Conservation (phyloP, 306 rosid species). For the Herpetospermum pedunculosum region DNA sequence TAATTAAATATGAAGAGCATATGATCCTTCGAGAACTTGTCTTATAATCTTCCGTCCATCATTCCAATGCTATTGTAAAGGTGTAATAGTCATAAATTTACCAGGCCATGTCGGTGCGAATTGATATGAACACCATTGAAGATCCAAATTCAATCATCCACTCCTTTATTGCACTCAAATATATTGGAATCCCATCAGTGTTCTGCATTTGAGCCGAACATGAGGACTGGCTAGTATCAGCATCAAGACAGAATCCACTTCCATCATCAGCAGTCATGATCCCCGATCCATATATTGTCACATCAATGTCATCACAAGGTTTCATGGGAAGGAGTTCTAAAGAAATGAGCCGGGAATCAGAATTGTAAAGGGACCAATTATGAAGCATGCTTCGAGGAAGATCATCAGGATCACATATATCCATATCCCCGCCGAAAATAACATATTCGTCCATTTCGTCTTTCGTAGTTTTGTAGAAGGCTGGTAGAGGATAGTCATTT, state of each 20-base stretch:
- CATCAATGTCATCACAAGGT: conserved; percentile 87
- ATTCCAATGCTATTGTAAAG: not conserved
- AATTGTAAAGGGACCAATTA: conserved; percentile 79
- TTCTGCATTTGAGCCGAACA: conserved; percentile 29
- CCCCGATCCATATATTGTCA: conserved; percentile 85
- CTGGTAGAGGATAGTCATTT: conserved; percentile 87
- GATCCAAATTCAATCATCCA: conserved; percentile 97
- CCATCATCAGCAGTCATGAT: conserved; percentile 80
- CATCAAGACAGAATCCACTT: conserved; percentile 69
- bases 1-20: not conserved
- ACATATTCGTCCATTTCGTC: conserved; percentile 71
- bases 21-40: not conserved
- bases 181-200: conserved; percentile 79
- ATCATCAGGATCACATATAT: conserved; percentile 38
- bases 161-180: conserved; percentile 82
- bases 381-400: conserved; percentile 84
- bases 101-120: conserved; percentile 96
- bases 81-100: conserved; percentile 24
- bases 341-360: conserved; percentile 76
- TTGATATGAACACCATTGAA: conserved; percentile 70
- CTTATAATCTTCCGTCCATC: not conserved
- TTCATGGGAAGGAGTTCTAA: conserved; percentile 97
- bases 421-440: conserved; percentile 46
- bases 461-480: conserved; percentile 57
- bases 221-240: conserved; percentile 50